Base-by-base conservation (phyloP, 306 rosid genomes). In the Vigna nakashimae region DNA sequence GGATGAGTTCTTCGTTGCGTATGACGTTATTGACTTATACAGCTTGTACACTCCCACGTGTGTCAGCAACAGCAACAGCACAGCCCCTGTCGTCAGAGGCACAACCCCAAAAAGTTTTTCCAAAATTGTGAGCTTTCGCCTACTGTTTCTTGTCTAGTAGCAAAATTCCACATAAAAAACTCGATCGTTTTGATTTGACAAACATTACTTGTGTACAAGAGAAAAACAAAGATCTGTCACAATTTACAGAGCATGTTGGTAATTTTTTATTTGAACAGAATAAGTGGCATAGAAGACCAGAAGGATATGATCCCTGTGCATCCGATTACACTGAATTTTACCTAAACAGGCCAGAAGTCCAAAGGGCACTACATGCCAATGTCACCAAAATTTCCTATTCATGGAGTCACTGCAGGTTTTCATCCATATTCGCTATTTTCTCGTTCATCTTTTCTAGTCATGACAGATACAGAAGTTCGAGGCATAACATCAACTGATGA, bases 241-340 rank as follows among this genome's bases (percentile, higher is more conserved):
- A 30, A 30, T 30, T 30, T 30, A 30, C 32, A 10, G 14, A 67
- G 63, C 51, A 64, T 36, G 30, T 36, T 18, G 59, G 7, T 0
- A 0, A 46, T 17, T 20, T 64, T 16, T 45, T 0, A 49, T 32
- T 48, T 46, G 7, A 17, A 65, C 64, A 84, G 92, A 53, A 68
- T 8, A 26, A 3, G 1, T 65, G 78, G 90, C 78, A 79, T 56
- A 40, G 16, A 80, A 77, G 17, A 38, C 83, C 65, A 26, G 84
- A 79, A 0, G 87, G 90, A 34, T 89, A 89, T 24, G 92, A 89
- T 82, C 92, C 87, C 3, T 89, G 92, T 56, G 83, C 82, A 52
- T 69, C 86, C 0, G 83, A 71, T 63, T 82, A 86, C 20, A 80
- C 88, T 7, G 81, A 55, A 11, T 14, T 16, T 0, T 89, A 89